Base-by-base conservation (phyloP, 2,329 filamentous ascomycete species). In the Fusarium nisikadoi region DNA sequence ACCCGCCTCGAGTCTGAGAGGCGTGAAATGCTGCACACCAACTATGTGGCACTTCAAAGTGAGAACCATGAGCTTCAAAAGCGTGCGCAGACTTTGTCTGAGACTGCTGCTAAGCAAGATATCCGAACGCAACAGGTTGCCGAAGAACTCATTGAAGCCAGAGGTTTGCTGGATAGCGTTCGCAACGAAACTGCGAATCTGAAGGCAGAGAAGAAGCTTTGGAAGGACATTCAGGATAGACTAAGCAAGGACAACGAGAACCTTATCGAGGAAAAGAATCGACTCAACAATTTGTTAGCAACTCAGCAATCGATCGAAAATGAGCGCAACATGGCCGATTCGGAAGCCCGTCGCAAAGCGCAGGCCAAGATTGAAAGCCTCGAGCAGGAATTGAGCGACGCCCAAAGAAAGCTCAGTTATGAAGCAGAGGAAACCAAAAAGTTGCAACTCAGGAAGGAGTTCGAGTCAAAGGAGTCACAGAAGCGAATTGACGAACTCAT, bases 401-500 rank as follows among this genome's bases (percentile, higher is more conserved):
- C 91, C 2, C 97, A 97, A 82, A 92, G 93, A 53, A 97, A 95
- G 80, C 86, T 98, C 6, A 90, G 92, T 5, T 90, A 94, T 31
- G 95, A 98, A 78, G 82, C 91, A 2, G 94, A 98, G 68, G 95
- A 97, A 72, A 89, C 87, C 73, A 97, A 95, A 85, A 95, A 97
- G 80, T 84, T 93, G 38, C 87, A 93, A 66, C 85, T 96, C 55
- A 91, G 95, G 63, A 94, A 97, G 77, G 95, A 98, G 78, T 98
- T 93, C 71, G 96, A 99, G 68, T 89, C 92, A 45, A 92, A 94
- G 73, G 94, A 98, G 79, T 91, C 89, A 55, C 94, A 97, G 80
- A 96, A 94, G 81, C 91, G 95, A 56, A 96, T 98, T 68, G 95
- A 99, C 74, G 95, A 98, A 77, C 88, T 99, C 49, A 92, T 95